Evolutionary conservation across 306 rosid species (phyloP), one percentile per base, ranked within the genome.

Genomic region (Inga oerstediana): DNA sequence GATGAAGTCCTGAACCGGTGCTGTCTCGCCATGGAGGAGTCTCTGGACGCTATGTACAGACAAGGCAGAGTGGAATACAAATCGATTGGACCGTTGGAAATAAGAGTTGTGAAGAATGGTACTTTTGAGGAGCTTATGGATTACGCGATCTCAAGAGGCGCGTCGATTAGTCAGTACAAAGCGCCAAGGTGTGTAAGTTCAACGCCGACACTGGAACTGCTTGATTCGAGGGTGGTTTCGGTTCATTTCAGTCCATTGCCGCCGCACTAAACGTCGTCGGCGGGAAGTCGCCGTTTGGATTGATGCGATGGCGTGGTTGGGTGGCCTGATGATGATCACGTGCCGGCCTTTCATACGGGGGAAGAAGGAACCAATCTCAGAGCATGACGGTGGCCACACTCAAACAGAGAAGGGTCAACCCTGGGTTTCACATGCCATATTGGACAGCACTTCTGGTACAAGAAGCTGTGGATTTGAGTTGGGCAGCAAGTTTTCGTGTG

Each of bases 121-220:
- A 94, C 98, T 1, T 93, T 93, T 75, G 98, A 94, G 75, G 98
- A 94, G 86, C 84, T 94, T 3, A 94, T 94, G 98, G 98, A 94
- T 72, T 93, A 90, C 15, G 97, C 98, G 5, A 94, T 94, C 37
- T 91, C 97, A 0, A 86, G 94, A 10, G 98, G 98, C 0, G 98
- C 98, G 10, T 94, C 97, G 0, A 94, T 94, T 17, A 94, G 91
- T 74, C 98, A 94, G 79, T 94, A 94, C 85, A 94, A 94, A 75
- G 97, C 86, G 0, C 98, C 98, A 1, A 89, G 98, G 74, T 94
- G 98, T 41, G 93, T 94, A 3, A 93, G 65, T 15, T 90, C 87
- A 86, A 85, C 92, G 1, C 98, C 98, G n/a, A 91, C 93, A 30
- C 82, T 84, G 84, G 97, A 94, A 11, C 81, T 94, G 1, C 92